Evolutionary conservation across 495 filamentous ascomycete species (phyloP).

Genomic region (Penicillium ucsense): DNA sequence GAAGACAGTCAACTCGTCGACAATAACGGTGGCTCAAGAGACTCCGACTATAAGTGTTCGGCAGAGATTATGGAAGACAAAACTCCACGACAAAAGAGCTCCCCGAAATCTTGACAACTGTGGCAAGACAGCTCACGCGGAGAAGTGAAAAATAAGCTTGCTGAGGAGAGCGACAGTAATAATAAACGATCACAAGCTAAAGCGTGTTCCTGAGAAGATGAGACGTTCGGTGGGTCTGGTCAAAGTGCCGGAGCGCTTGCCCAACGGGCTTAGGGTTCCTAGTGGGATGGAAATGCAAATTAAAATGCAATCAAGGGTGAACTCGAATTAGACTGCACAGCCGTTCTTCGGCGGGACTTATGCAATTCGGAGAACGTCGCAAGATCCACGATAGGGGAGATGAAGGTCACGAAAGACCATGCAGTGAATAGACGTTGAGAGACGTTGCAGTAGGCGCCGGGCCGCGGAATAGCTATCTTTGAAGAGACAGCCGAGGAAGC

Average conservation of each 20-base stretch:
- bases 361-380: too few species aligned
- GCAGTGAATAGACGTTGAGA: background rate
- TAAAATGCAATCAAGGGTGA: conserved; percentile 21
- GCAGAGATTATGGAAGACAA: background rate
- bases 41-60: too few species aligned
- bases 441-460: conserved; percentile 1
- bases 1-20: background rate
- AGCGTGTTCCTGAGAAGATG: conserved; percentile 15
- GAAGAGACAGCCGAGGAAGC: too few species aligned
- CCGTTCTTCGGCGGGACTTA: background rate
- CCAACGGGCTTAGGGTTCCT: conserved; percentile 20
- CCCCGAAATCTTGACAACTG: too few species aligned
- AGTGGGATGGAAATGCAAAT: conserved; percentile 5
- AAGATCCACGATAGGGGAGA: background rate
- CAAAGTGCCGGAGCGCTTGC: conserved; percentile 24
- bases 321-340: conserved; percentile 7
- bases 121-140: background rate
- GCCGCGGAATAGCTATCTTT: background rate
- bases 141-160: conserved; percentile 4
- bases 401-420: background rate
- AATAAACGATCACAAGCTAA: conserved; percentile 10
- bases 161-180: background rate
- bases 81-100: background rate
- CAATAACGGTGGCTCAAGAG: background rate
- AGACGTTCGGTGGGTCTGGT: conserved; percentile 26